Evolutionary conservation across 2,329 filamentous ascomycete genomes (phyloP).

Genomic region (Coleophoma cylindrospora): DNA sequence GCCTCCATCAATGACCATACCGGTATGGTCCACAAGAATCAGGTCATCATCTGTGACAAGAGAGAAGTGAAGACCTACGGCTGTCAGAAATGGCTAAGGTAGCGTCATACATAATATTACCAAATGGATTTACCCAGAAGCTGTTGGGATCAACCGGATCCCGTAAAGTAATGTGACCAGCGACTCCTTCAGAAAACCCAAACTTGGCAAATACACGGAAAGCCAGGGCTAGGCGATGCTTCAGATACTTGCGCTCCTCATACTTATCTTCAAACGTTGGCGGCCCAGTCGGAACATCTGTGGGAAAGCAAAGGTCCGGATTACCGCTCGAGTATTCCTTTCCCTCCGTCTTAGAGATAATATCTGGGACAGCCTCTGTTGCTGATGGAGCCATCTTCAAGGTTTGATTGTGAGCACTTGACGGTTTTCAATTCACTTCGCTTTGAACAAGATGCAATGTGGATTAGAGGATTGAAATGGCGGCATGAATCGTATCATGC

Average conservation of each 20-base stretch:
- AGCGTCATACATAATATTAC: slow-evolving; percentile 30
- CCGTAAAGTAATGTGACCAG: slow-evolving; percentile 33
- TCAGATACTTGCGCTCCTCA: slow-evolving; percentile 22
- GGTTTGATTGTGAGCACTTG: background rate
- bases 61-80: slow-evolving; percentile 27
- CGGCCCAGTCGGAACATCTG: slow-evolving; percentile 31
- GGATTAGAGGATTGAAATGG: too few species aligned
- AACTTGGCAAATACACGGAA: slow-evolving; percentile 39
- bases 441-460: too few species aligned
- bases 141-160: slow-evolving; percentile 11
- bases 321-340: background rate
- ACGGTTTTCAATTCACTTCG: background rate
- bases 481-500: too few species aligned
- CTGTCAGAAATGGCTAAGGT: too few species aligned
- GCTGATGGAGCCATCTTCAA: background rate
- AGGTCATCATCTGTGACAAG: slow-evolving; percentile 45
- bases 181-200: slow-evolving; percentile 35
- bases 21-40: slow-evolving; percentile 56
- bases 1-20: slow-evolving; percentile 58
- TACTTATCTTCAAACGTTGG: slow-evolving; percentile 32
- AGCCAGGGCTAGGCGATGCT: slow-evolving; percentile 36
- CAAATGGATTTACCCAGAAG: slow-evolving; percentile 17
- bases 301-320: slow-evolving; percentile 5
- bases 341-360: background rate
- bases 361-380: background rate